Base-by-base conservation (phyloP, 176 grass and related monocot genomes). In the Dendrocalamus sinicus region DNA sequence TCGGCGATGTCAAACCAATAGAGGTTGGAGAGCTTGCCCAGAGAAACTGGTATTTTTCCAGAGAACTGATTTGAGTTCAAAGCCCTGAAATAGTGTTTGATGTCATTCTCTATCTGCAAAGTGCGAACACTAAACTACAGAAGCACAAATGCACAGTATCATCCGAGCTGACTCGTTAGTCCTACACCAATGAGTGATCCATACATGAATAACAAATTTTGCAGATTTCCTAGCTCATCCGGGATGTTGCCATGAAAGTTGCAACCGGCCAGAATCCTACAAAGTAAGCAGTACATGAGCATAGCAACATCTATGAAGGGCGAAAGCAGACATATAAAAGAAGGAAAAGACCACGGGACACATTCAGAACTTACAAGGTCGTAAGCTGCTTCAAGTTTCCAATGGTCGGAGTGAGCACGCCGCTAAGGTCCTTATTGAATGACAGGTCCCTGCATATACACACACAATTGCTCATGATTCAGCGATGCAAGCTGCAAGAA, bases 1-100 rank as follows among this genome's bases (percentile, higher is more conserved):
- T 99, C 89, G 4, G 97, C 79, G 1, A 99, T 77, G 58, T 99
- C 97, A 35, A 99, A 90, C 97, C 89, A 99, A 46, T 91, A 96
- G 75, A 99, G 90, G 16, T 86, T 94, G 61, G 88, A 91, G 75
- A 99, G 97, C n/a, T 87, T 94, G 44, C 97, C 97, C 15, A 99
- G 39, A 22, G 93, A 90, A 69, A 92, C 78, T 78, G 97, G 97
- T 95, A 99, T 85, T 44, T 86, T 87, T 12, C 94, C 97, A 2
- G 79, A 84, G 84, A 99, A 96, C 22, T 88, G 80, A 50, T 99
- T 99, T 66, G 88, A 92, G 73, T 96, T 99, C 26, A 99, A 71
- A 24, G 92, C 94, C 86, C 96, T 99, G 86, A 23, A 91, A 83
- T 19, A 77, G 63, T 54, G 52, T 73, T 52, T 53, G 62, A 64